Percentiles rank a stretch among this genome's conserved stretches.
Evolutionary conservation across 306 rosid genomes (phyloP).

Genomic region (Inga oerstediana): DNA sequence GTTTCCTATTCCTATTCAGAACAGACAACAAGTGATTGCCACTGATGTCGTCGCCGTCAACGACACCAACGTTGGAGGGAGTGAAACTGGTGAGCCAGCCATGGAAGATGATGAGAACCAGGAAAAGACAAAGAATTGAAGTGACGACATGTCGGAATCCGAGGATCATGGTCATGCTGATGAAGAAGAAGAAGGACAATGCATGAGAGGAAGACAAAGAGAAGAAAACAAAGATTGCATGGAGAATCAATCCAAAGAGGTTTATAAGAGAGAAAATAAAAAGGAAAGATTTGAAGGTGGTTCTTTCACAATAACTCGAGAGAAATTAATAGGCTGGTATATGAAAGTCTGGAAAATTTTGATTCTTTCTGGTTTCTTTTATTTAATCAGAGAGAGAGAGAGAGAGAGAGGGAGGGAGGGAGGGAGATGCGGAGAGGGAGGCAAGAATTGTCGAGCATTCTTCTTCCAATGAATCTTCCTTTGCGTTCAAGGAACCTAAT

Average conservation of each 20-base stretch:
- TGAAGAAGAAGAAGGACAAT: background rate
- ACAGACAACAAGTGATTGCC: background rate
- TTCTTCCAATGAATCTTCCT: slow-evolving; percentile 85
- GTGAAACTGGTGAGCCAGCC: slow-evolving; percentile 28
- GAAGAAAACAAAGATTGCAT: slow-evolving; percentile 56
- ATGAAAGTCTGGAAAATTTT: slow-evolving; percentile 41
- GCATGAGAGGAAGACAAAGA: slow-evolving; percentile 38
- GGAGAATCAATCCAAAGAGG: slow-evolving; percentile 35
- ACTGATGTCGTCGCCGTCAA: background rate
- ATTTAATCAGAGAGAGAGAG: slow-evolving; percentile 19
- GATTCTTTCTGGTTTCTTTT: background rate
- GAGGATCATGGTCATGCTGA: slow-evolving; percentile 38
- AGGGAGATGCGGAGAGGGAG: slow-evolving; percentile 57
- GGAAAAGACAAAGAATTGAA: slow-evolving; percentile 54
- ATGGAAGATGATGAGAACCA: slow-evolving; percentile 43
- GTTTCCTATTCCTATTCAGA: slow-evolving; percentile 44
- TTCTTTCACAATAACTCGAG: slow-evolving; percentile 5
- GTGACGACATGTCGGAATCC: slow-evolving; percentile 40
- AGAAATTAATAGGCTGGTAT: slow-evolving; percentile 43
- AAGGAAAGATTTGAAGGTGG: background rate
- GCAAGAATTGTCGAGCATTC: slow-evolving; percentile 74
- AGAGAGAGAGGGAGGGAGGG: slow-evolving; percentile 17
- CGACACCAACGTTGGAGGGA: background rate
- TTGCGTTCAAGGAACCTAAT: slow-evolving; percentile 82
- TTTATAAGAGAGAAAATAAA: background rate